A percentile compares a stretch with the other conserved stretches of the same genome.
Evolutionary conservation across 257 asterid genomes (phyloP).

Genomic region (Nyctanthes arbortristis): DNA sequence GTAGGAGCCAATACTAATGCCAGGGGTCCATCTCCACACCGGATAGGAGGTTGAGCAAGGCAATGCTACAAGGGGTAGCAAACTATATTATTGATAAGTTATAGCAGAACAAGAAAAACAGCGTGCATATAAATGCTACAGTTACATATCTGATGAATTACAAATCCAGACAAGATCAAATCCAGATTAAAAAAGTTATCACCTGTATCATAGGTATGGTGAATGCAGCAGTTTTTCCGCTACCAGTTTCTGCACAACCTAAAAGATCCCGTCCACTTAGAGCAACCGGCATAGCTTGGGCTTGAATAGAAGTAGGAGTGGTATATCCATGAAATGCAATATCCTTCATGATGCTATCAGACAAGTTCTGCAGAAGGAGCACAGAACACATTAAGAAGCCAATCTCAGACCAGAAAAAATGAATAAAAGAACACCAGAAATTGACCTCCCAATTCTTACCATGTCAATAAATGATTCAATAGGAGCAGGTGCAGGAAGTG

Average conservation of each 20-base stretch:
- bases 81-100: conserved; percentile 17
- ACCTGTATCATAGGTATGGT: conserved; percentile 91
- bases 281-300: conserved; percentile 93
- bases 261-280: conserved; percentile 84
- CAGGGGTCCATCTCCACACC: conserved; percentile 91
- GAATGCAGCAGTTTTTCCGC: conserved; percentile 92
- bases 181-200: conserved; percentile 19
- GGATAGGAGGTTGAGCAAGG: conserved; percentile 70
- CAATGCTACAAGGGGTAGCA: conserved; percentile 62
- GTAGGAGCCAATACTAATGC: conserved; percentile 91
- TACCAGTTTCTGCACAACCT: conserved; percentile 96
- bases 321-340: conserved; percentile 77
- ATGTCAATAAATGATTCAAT: conserved; percentile 78
- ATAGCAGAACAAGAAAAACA: conserved; percentile 7
- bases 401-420: conserved; percentile 10
- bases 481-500: conserved; percentile 73
- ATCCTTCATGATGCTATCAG: conserved; percentile 71
- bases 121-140: too few relatives aligned
- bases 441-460: conserved; percentile 41
- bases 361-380: conserved; percentile 59
- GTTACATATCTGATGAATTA: neutral
- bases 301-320: conserved; percentile 84
- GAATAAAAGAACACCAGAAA: neutral
- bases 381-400: conserved; percentile 7
- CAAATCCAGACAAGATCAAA: conserved; percentile 10